Evolutionary conservation across 306 rosid species (phyloP).

Genomic region (Cucurbita maxima): DNA sequence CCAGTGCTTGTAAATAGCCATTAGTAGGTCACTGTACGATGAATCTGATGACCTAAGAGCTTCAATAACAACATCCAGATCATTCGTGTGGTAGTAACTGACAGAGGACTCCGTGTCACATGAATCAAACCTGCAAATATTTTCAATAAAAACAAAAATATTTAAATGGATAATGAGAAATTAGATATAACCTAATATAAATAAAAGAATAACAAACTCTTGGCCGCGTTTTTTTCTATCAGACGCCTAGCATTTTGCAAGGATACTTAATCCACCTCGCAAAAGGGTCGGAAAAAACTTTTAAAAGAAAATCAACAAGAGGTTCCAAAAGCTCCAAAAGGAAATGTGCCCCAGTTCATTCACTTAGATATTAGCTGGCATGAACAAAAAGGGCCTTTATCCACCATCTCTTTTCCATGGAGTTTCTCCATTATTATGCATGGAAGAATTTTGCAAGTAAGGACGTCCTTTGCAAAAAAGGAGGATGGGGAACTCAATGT

Average conservation of each 20-base stretch:
- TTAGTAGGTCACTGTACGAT: constrained; percentile 39
- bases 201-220: not conserved
- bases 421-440: not conserved
- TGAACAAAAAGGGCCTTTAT: not conserved
- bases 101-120: constrained; percentile 39
- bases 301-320: not conserved
- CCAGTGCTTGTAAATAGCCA: constrained; percentile 62
- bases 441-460: not conserved
- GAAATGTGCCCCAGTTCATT: not conserved
- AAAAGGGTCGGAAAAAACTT: not conserved
- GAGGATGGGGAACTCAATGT: not conserved
- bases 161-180: not conserved
- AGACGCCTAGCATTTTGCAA: not conserved
- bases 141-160: constrained; percentile 14
- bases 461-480: not conserved
- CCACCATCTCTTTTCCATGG: not conserved
- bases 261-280: not conserved
- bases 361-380: not conserved
- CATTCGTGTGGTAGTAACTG: constrained; percentile 68
- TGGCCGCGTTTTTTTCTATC: not conserved
- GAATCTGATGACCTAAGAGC: constrained; percentile 48
- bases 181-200: not conserved
- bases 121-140: constrained; percentile 61
- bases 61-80: constrained; percentile 47
- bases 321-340: not conserved